Base-by-base conservation (phyloP, 257 asterid species). In the Gentiana straminea region DNA sequence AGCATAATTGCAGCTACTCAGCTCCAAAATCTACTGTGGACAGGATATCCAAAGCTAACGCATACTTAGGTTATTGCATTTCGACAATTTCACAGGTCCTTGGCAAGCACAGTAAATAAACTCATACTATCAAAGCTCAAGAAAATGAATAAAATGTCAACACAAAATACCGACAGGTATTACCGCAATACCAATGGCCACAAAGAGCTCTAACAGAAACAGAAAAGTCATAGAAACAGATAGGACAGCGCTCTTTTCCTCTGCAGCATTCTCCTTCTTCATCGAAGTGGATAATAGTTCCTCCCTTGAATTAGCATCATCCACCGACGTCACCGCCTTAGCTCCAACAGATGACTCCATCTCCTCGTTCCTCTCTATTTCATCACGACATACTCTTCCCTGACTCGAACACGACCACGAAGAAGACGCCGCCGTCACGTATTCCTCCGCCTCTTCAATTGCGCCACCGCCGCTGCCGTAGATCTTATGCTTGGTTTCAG, bases 151-250 rank as follows among this genome's bases (percentile, higher is more conserved):
- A n/a, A n/a, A n/a, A n/a, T n/a, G n/a, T n/a, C n/a, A n/a, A n/a
- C n/a, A n/a, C n/a, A n/a, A n/a, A n/a, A n/a, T n/a, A n/a, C n/a
- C n/a, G n/a, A n/a, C n/a, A 46, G 2, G n/a, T 8, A 54, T 41
- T 73, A 81, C 94, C 94, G 61, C 94, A 84, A 72, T 79, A 84
- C 94, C 94, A 84, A 66, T 84, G 94, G 58, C 94, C 91, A 47
- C 91, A 84, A 52, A 87, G 75, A 55, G 78, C 88, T 41, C 80
- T 74, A 64, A 90, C 82, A 35, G 94, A 87, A 52, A 79, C 81
- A 10, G 43, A 71, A 57, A 84, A 84, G 53, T 51, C 55, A 33
- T 72, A 74, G 61, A 81, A 84, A 76, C 91, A 84, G 52, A 84
- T 84, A 37, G 94, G 86, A 70, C 94, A 84, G 37, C 81, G 82